phyloP scores from a whole-genome alignment of 2,329 filamentous ascomycete species.

The Penicillium hesseltinei region DNA sequence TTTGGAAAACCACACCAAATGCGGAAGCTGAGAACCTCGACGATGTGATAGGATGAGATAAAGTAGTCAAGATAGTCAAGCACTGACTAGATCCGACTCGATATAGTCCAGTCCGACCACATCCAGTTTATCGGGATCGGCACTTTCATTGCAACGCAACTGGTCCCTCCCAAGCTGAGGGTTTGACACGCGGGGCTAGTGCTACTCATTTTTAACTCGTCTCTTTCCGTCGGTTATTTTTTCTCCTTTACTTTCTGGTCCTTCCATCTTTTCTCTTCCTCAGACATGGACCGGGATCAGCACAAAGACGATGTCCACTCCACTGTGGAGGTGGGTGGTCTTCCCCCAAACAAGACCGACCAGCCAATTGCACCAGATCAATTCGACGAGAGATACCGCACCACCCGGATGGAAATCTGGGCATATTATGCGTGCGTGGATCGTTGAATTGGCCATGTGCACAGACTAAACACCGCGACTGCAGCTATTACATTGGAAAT shows the following conservation, averaged over 20 bases:
- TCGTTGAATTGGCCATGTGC: constrained; percentile 1
- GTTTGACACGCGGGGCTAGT: constrained; percentile 9
- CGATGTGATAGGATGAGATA: constrained; percentile 3
- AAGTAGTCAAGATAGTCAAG: constrained; percentile 11
- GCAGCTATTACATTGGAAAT: constrained; percentile 63
- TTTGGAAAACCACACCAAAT: not conserved
- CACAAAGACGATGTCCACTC: constrained; percentile 12
- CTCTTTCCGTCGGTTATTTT: not conserved
- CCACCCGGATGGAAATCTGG: constrained; percentile 56
- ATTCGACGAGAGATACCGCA: constrained; percentile 54
- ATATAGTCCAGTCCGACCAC: constrained; percentile 1
- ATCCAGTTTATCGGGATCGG: constrained; percentile 20
- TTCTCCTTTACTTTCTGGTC: not conserved
- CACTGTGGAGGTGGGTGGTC: constrained; percentile 16
- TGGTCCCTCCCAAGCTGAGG: constrained; percentile 9
- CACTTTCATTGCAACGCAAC: constrained; percentile 16
- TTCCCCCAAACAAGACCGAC: constrained; percentile 23
- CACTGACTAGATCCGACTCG: constrained; percentile 16
- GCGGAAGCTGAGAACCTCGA: not conserved
- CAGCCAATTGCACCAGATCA: constrained; percentile 53
- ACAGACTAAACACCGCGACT: constrained; percentile 25
- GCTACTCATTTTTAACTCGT: constrained; percentile 5
- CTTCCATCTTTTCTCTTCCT: not conserved
- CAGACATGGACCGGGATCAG: constrained; percentile 17
- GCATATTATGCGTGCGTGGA: constrained; percentile 51